Base-by-base conservation (phyloP, 2,329 filamentous ascomycete species). In the Dactylellina sp. region DNA sequence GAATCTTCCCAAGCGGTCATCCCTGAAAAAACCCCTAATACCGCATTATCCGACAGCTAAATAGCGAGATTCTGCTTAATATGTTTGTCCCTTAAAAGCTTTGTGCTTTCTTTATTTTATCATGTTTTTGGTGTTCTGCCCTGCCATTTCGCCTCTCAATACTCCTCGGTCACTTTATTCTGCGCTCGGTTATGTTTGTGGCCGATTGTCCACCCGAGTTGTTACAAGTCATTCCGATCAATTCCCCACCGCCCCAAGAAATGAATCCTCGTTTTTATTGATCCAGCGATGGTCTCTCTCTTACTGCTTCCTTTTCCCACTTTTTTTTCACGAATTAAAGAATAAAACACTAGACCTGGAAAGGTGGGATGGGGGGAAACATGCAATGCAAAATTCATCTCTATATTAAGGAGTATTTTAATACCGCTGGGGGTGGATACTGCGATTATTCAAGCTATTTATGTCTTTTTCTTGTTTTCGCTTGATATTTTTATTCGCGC, bases 91-190 rank as follows among this genome's bases (percentile, higher is more conserved):
- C 40, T 39, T 11, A 66, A 59, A 63, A 65, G 63, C 49, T 57
- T 25, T 64, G 35, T 52, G 18, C 37, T 50, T 52, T 72, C 47
- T 65, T 37, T 44, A 49, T 53, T 28, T 55, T 59, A 5, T 70
- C 35, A 57, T 57, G 55, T 60, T 57, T 35, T 16, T 50, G 68
- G 75, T 70, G 55, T 60, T 75, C 28, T 74, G 50, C 47, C 60
- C 37, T 68, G 55, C 70, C 42, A 71, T 63, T 64, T 40, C 47
- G 16, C 18, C 32, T 64, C 49, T 32, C 57, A 32, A 53, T 62
- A 56, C 57, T 61, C 57, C 65, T 60, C 49, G 72, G 40, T 75
- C 70, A 64, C 52, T n/a, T n/a, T n/a, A n/a, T n/a, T n/a, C n/a
- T 71, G 62, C 63, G 53, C 55, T 46, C 50, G 63, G 62, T 75